Evolutionary conservation across 1,139 yeast genomes (phyloP), one percentile per base, ranked within the genome.

Genomic region (Dujonia santamariae): DNA sequence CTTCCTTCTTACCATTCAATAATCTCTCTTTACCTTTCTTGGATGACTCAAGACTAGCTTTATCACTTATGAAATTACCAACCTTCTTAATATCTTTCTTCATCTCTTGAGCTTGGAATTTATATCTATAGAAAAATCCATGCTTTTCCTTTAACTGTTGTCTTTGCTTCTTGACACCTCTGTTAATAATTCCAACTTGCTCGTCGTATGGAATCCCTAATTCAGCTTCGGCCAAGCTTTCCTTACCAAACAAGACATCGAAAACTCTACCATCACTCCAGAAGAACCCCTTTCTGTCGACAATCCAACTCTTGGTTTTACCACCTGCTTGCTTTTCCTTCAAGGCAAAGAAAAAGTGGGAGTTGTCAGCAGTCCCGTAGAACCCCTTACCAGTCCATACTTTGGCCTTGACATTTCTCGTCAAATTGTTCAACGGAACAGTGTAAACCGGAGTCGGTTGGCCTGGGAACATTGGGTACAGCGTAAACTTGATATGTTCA

Each of bases 211-310:
- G 78, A 37, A 81, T 67, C 1, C 92, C 92, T 30, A 77, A 79
- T 54, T 85, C 92, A 3, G 94, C 88, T 39, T 75, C 84, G 15
- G 80, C 83, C 16, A 85, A 54, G 1, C 85, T 61, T 53, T 85
- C 95, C 48, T 84, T 81, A 21, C 95, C 94, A 49, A 86, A 83
- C 19, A 86, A 51, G 37, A 78, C 75, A 56, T 86, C 96, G 59
- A 81, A 83, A 2, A 86, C 84, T 39, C 95, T 68, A 6, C 95
- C 96, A 54, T 86, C 95, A 22, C 92, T 87, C 95, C 95, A 86
- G 61, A 85, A 86, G 68, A 65, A 85, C 13, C 95, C 95, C 49
- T 79, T 81, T 44, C 96, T 68, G 54, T 86, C 95, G 16, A 85
- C 81, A 14, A 85, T 66, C 88, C 92, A 85, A 31, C 83, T 86